A percentile compares a stretch with the other conserved stretches of the same genome.
Conservation (phyloP, 176 grass and related monocot genomes). For the Lolium multiflorum region DNA sequence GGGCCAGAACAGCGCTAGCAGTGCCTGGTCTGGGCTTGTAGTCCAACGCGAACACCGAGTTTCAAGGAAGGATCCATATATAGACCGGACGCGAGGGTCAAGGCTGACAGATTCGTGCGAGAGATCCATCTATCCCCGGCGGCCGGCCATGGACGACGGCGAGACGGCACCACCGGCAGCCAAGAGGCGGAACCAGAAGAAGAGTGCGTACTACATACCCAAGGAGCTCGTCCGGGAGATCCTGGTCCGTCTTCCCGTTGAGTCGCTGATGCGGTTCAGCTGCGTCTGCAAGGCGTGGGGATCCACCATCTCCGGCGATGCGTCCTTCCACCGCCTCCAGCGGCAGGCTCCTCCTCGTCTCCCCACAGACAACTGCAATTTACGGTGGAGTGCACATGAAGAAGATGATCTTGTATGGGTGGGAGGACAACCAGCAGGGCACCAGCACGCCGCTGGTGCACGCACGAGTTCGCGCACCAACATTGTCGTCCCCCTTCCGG, state of each 20-base stretch:
- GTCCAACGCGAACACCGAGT: too few relatives aligned
- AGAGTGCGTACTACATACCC: not conserved
- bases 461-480: not conserved
- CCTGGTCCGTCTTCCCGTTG: not conserved
- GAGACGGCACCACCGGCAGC: not conserved
- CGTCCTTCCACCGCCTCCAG: not conserved
- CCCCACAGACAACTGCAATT: not conserved
- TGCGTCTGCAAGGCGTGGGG: constrained; percentile 30
- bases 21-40: too few relatives aligned
- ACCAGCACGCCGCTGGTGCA: not conserved
- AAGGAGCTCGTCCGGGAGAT: not conserved
- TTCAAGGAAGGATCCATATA: too few relatives aligned
- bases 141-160: not conserved
- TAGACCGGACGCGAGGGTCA: too few relatives aligned
- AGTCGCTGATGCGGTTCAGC: constrained; percentile 12
- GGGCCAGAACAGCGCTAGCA: too few relatives aligned
- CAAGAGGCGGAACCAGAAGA: not conserved
- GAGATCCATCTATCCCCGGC: not conserved
- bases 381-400: not conserved
- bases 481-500: too few relatives aligned
- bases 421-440: not conserved
- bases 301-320: not conserved
- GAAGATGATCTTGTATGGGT: not conserved
- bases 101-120: not conserved
- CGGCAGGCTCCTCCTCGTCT: not conserved